Conservation (phyloP, 1,284 basidiomycete species). For the Thelephora terrestris region DNA sequence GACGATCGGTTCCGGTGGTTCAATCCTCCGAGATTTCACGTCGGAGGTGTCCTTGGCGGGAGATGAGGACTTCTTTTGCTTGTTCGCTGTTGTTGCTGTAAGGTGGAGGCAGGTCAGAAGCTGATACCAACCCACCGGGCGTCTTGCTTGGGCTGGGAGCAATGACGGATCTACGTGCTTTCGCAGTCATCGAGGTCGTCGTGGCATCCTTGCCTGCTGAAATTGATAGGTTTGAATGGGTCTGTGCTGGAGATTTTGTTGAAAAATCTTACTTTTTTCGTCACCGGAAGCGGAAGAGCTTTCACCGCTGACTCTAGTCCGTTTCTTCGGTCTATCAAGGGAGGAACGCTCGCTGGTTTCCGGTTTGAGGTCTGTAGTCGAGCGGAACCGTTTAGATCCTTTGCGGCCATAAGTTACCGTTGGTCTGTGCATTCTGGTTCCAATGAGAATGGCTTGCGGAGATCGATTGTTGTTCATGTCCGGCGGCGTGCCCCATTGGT, state of each 20-base stretch:
- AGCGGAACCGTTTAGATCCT: slow-evolving; percentile 13
- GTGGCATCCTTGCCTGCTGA: too few species aligned
- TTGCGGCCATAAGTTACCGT: slow-evolving; percentile 14
- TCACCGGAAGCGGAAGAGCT: neutral
- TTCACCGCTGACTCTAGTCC: slow-evolving; percentile 14
- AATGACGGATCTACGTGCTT: slow-evolving; percentile 23
- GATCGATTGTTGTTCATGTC: too few species aligned
- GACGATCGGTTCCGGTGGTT: too few species aligned
- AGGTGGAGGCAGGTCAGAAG: too few species aligned
- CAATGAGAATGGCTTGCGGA: too few species aligned
- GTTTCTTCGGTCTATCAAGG: slow-evolving; percentile 15
- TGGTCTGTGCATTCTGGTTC: neutral
- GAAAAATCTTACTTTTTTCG: too few species aligned
- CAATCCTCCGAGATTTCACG: too few species aligned
- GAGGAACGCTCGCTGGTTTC: neutral
- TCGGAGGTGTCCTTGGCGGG: neutral
- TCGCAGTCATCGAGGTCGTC: neutral
- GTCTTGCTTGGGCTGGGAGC: slow-evolving; percentile 14
- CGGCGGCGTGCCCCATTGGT: slow-evolving; percentile 1
- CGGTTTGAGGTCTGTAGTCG: slow-evolving; percentile 4
- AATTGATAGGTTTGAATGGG: too few species aligned
- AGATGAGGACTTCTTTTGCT: neutral
- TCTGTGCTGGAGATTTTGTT: too few species aligned
- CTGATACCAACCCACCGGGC: slow-evolving; percentile 10
- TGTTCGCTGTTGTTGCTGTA: too few species aligned